A percentile compares a stretch with the other conserved stretches of the same genome.
Conservation (phyloP, 2,329 filamentous ascomycete genomes). For the Grosmannia serpens region DNA sequence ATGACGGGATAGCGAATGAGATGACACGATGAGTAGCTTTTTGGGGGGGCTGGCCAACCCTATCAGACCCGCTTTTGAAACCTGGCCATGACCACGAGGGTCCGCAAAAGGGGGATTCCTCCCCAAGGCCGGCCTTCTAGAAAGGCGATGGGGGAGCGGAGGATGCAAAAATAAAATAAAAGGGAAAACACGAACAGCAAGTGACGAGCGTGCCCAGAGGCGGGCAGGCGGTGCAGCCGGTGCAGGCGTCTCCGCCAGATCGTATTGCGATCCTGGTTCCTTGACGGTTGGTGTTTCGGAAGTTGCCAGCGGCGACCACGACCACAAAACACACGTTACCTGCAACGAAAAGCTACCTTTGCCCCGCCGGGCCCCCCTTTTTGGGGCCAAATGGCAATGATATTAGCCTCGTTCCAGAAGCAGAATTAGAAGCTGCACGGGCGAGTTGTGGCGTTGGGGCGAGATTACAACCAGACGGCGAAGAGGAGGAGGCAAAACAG, state of each 20-base stretch:
- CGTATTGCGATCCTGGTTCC: conserved; percentile 10
- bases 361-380: background rate
- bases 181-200: background rate
- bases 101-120: conserved; percentile 1
- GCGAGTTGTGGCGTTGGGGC: background rate
- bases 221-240: background rate
- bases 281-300: conserved; percentile 14
- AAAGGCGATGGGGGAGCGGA: background rate
- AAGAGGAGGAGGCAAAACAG: background rate
- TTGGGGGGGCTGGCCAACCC: background rate
- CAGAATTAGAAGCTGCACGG: background rate
- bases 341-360: background rate
- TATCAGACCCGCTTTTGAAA: background rate
- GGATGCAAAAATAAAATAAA: background rate
- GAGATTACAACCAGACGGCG: background rate
- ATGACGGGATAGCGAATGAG: background rate
- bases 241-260: background rate
- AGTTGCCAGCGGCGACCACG: background rate
- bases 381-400: background rate
- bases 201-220: too few relatives aligned
- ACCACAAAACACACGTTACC: background rate
- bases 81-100: background rate
- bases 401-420: background rate
- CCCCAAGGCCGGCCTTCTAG: conserved; percentile 1
- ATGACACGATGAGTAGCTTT: background rate